Evolutionary conservation across 225 moss, liverwort and hornwort species (phyloP), one percentile per base, ranked within the genome.

Genomic region (Lunularia cruciata): DNA sequence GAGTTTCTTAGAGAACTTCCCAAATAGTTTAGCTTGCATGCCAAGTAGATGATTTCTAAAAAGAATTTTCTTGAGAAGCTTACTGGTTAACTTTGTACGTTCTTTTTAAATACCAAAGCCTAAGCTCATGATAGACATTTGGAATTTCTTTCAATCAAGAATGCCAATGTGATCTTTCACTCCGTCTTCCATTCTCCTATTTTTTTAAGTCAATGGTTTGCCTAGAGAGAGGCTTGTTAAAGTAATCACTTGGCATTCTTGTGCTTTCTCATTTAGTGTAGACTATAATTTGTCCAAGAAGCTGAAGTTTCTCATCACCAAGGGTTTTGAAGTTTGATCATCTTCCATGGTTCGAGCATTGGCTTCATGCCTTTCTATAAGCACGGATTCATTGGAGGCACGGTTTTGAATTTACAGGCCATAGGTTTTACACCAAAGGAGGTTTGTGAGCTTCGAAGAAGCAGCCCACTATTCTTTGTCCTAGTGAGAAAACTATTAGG

Each of bases 401-500:
- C 79, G 79, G 45, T 81, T 81, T 71, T 75, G 47, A 76, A 75
- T 30, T 57, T 81, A 22, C 56, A 34, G 65, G 56, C 73, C 53
- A 38, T 81, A 38, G 81, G 81, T 32, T 81, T 78, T 23, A 22
- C 66, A 20, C 57, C 49, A 14, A 64, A 70, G 55, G 78, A 69
- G 27, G 73, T 70, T 5, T 30, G 68, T 72, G 68, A 70, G 13
- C 38, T 81, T 20, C 70, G 5, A 78, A 67, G 67, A 70, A 68
- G 65, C 79, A 79, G 47, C 84, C 84, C 26, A 73, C 77, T n/a
- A 85, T 85, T 55, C 40, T 85, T 0, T 81, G 81, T 58, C 78
- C 76, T 6, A 85, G 81, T 63, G 75, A 85, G 62, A 72, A 75
- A 35, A 76, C 69, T 35, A 76, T 85, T 15, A 60, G 64, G 11